A percentile compares a stretch with the other conserved stretches of the same genome.
Evolutionary conservation across 306 rosid species (phyloP).

Genomic region (barrel medic (Medicago truncatula)): MtrunA17r5.0-ANR NC_053048.1:37171501-37172000

Average conservation of each 20-base stretch:
- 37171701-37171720: constrained; percentile 55
- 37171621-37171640: constrained; percentile 58
- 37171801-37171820: constrained; percentile 86
- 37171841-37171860: constrained; percentile 69
- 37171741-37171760: constrained; percentile 30
- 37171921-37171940: constrained; percentile 61
- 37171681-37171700: constrained; percentile 63
- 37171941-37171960: constrained; percentile 24
- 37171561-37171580: constrained; percentile 59
- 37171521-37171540: constrained; percentile 52
- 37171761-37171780: constrained; percentile 37
- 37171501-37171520: constrained; percentile 46
- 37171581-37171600: constrained; percentile 65
- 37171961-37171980: not conserved
- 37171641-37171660: constrained; percentile 55
- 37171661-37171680: constrained; percentile 66
- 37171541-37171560: constrained; percentile 56
- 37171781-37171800: constrained; percentile 63
- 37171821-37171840: constrained; percentile 91
- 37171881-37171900: constrained; percentile 83
- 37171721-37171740: constrained; percentile 46
- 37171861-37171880: constrained; percentile 95
- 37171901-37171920: constrained; percentile 95
- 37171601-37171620: constrained; percentile 60
- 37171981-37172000: constrained; percentile 7